phyloP scores from a whole-genome alignment of 805 yeast species.

The Kurtzmaniella cleridarum region DNA sequence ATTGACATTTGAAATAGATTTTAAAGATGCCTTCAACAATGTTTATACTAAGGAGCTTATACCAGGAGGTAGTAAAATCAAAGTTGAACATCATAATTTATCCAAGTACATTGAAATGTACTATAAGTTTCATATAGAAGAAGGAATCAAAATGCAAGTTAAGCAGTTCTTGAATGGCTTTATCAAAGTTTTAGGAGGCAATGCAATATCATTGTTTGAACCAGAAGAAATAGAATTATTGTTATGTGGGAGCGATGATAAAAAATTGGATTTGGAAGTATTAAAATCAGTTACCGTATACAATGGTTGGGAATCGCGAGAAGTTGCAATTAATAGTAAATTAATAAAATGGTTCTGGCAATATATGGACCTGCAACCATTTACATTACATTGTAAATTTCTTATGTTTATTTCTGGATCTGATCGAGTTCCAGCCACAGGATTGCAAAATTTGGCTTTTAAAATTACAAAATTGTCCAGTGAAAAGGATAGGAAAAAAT shows the following conservation, averaged over 20 bases:
- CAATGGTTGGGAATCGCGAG: conserved; percentile 49
- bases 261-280: conserved; percentile 57
- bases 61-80: conserved; percentile 47
- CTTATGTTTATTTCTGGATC: conserved; percentile 83
- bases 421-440: conserved; percentile 90
- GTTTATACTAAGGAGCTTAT: conserved; percentile 46
- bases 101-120: conserved; percentile 58
- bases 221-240: conserved; percentile 78
- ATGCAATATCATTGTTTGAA: conserved; percentile 72
- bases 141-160: conserved; percentile 48
- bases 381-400: conserved; percentile 52
- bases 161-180: conserved; percentile 67
- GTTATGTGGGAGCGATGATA: conserved; percentile 70
- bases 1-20: conserved; percentile 56
- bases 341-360: conserved; percentile 87
- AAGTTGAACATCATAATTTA: conserved; percentile 58
- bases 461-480: conserved; percentile 49
- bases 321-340: conserved; percentile 29
- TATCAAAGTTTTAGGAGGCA: conserved; percentile 68
- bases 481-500: conserved; percentile 36
- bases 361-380: conserved; percentile 44
- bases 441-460: conserved; percentile 69
- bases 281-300: conserved; percentile 72
- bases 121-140: conserved; percentile 54
- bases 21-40: conserved; percentile 43